These are phyloP conservation scores for apple (Malus domestica) DNA, from an alignment of 306 rosid species.

Conservation along the genomic window DNA sequence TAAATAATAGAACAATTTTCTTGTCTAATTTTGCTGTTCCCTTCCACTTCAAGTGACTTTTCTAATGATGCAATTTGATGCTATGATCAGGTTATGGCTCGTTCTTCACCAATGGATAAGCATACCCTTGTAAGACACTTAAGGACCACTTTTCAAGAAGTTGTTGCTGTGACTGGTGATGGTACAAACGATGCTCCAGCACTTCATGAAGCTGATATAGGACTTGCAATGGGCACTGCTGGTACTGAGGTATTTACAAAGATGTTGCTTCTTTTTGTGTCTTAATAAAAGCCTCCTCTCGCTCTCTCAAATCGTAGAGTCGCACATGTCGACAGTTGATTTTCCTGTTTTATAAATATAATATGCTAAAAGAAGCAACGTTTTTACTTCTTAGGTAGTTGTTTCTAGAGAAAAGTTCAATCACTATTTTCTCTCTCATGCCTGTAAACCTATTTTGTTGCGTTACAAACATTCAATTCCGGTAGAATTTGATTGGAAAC, in stretches of 20 bases:
- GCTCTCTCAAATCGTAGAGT: not conserved
- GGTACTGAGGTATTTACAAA: slow-evolving; percentile 77
- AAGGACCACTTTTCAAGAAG: slow-evolving; percentile 82
- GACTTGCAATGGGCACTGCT: slow-evolving; percentile 97
- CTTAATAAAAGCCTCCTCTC: not conserved
- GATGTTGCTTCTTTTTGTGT: not conserved
- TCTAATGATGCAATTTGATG: slow-evolving; percentile 7
- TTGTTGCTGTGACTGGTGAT: slow-evolving; percentile 95
- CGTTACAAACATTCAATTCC: too few species aligned
- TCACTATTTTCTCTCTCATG: not conserved
- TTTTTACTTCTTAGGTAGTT: not conserved
- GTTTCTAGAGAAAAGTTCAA: not conserved
- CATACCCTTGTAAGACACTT: slow-evolving; percentile 80
- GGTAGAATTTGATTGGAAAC: too few species aligned
- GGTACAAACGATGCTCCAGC: slow-evolving; percentile 99
- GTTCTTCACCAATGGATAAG: slow-evolving; percentile 96
- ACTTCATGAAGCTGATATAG: slow-evolving; percentile 98
- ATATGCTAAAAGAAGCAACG: not conserved
- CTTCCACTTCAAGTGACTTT: not conserved
- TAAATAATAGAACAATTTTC: not conserved
- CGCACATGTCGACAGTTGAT: not conserved
- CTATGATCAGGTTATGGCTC: slow-evolving; percentile 80
- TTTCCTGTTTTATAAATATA: not conserved
- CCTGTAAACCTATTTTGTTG: too few species aligned
- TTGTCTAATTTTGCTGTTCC: not conserved